phyloP scores from a whole-genome alignment of 2,329 filamentous ascomycete species.

The Gaeumannomyces tritici region DNA sequence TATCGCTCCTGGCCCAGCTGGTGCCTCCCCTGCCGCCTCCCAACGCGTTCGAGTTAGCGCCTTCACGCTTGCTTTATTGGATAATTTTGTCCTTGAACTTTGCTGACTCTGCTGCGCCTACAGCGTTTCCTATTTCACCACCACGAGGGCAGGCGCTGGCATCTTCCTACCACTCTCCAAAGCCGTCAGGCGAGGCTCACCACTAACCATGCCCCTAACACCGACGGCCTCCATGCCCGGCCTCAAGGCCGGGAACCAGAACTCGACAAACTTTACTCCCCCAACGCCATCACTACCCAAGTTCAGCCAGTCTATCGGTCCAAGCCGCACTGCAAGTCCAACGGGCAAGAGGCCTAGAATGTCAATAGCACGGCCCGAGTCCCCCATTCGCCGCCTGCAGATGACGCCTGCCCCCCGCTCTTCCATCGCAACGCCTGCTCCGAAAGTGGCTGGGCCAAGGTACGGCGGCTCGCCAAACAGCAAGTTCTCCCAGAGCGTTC shows the following conservation, averaged over 20 bases:
- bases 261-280: constrained; percentile 51
- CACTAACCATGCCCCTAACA: constrained; percentile 49
- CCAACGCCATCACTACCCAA: constrained; percentile 60
- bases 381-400: constrained; percentile 63
- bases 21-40: neutral
- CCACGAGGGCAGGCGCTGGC: constrained; percentile 67
- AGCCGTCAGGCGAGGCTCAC: constrained; percentile 55
- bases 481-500: constrained; percentile 55
- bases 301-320: constrained; percentile 83
- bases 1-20: too few relatives aligned
- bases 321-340: constrained; percentile 62
- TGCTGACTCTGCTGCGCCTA: constrained; percentile 2
- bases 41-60: constrained; percentile 8
- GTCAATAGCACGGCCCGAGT: constrained; percentile 81
- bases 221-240: constrained; percentile 56
- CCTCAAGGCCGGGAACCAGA: constrained; percentile 44
- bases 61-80: constrained; percentile 5
- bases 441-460: constrained; percentile 39
- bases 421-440: constrained; percentile 44
- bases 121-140: constrained; percentile 71
- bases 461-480: constrained; percentile 54
- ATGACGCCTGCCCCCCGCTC: constrained; percentile 53
- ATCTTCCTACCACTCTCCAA: constrained; percentile 89
- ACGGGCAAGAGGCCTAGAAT: constrained; percentile 57
- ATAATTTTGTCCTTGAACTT: neutral